Evolutionary conservation across 305 asterid genomes (phyloP), one percentile per base, ranked within the genome.

Genomic region (Fraxinus floribunda): DNA sequence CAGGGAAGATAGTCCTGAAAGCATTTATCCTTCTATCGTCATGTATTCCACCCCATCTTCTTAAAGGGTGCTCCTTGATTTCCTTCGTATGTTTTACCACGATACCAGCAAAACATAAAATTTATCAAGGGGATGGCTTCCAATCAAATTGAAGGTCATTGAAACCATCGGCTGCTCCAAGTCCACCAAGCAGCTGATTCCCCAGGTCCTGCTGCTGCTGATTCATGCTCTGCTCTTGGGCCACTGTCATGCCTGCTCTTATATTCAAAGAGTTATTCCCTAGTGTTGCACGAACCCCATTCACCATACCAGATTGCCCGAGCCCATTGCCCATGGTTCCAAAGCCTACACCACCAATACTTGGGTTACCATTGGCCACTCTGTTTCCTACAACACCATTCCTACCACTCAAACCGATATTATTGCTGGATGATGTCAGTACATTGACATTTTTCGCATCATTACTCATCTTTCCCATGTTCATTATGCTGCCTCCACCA

Each of bases 191-290:
- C 87, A 93, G 88, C 84, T 94, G 99, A 88, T 89, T 93, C 83
- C 96, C 89, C 88, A 91, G 78, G 83, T 90, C 93, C 87, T 94
- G 95, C 87, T 91, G 98, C 62, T 90, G 96, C 55, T 91, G 91
- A 82, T 84, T 90, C 94, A 91, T 89, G 78, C 89, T 90, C 88
- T 92, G 98, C 24, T 95, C 93, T 57, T 96, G 88, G 18, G 88
- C 78, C 93, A 52, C 62, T 52, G 62, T 16, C 62, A 95, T 90
- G 79, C 93, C 97, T 9, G 88, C 90, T 86, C 97, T 88, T 81
- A 93, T 87, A 24, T 92, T 77, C 86, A 89, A 32, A 3, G 94
- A 86, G 86, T 90, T 91, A 80, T 90, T 88, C 46, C 91, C 94
- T 64, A 90, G 87, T 20, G 91, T 93, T 72, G 94, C 87, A 78